These are phyloP conservation scores for Paecilomyces fulvus DNA, from an alignment of 2,329 filamentous ascomycete species.

Conservation along the genomic window DNA sequence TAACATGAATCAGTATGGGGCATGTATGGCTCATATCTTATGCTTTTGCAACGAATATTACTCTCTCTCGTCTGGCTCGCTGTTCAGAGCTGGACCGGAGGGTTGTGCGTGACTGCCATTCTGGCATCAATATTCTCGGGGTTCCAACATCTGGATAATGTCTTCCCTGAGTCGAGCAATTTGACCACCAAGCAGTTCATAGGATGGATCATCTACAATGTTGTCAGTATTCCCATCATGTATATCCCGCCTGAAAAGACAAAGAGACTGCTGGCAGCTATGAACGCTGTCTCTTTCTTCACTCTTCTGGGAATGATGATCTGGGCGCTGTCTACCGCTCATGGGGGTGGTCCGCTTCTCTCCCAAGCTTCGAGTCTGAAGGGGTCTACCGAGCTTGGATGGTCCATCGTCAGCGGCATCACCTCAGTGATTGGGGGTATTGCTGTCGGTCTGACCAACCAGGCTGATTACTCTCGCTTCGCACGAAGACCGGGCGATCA, in stretches of 20 bases:
- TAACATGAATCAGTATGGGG: slow-evolving; percentile 25
- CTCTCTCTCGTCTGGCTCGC: slow-evolving; percentile 35
- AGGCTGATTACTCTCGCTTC: slow-evolving; percentile 39
- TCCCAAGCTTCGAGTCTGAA: slow-evolving; percentile 5
- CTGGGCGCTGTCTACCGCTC: slow-evolving; percentile 26
- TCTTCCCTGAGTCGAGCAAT: slow-evolving; percentile 20
- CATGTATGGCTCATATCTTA: slow-evolving; percentile 32
- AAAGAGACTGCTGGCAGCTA: slow-evolving; percentile 16
- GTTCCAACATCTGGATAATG: slow-evolving; percentile 28
- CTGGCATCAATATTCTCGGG: slow-evolving; percentile 25
- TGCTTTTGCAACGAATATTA: slow-evolving; percentile 33
- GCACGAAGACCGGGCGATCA: slow-evolving; percentile 31
- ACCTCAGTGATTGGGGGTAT: slow-evolving; percentile 38
- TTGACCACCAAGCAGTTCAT: slow-evolving; percentile 29
- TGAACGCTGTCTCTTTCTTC: slow-evolving; percentile 17
- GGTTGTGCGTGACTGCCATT: slow-evolving; percentile 23
- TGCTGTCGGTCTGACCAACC: slow-evolving; percentile 39
- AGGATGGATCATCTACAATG: slow-evolving; percentile 28
- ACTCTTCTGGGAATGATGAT: slow-evolving; percentile 18
- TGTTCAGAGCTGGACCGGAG: slow-evolving; percentile 31
- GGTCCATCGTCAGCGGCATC: slow-evolving; percentile 31
- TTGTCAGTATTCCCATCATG: slow-evolving; percentile 34
- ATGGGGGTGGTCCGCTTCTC: slow-evolving; percentile 22
- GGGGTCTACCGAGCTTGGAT: slow-evolving; percentile 20
- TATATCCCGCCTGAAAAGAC: slow-evolving; percentile 34